A percentile compares a stretch with the other conserved stretches of the same genome.
These are phyloP conservation scores for Aphanocladium album DNA, from an alignment of 2,329 filamentous ascomycete genomes.

Conservation along the genomic window DNA sequence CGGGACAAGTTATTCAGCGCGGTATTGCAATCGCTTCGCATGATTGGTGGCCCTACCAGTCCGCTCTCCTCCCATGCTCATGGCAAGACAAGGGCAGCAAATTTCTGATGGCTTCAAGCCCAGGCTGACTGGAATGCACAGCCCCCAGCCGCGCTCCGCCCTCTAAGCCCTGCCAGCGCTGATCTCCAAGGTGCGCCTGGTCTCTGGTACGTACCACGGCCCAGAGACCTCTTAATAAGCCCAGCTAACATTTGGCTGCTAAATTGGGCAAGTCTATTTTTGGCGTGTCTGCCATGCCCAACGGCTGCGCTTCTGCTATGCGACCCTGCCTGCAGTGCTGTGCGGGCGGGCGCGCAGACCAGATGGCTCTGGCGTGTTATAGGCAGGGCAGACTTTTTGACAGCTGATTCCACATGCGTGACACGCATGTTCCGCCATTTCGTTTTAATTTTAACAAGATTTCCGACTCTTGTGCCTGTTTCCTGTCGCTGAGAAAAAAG, in stretches of 20 bases:
- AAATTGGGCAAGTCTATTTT: not conserved
- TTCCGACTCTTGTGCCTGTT: not conserved
- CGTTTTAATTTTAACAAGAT: not conserved
- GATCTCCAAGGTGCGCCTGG: not conserved
- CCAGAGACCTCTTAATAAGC: not conserved
- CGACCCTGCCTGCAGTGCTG: not conserved
- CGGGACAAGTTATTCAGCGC: not conserved
- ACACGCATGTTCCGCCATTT: not conserved
- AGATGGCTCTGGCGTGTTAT: not conserved
- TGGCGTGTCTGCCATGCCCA: not conserved
- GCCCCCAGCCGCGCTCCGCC: not conserved
- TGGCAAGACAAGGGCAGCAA: not conserved
- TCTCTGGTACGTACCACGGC: too few species aligned
- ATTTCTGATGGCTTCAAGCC: not conserved
- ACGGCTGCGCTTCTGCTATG: not conserved
- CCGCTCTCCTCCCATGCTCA: not conserved
- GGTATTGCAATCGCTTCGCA: not conserved
- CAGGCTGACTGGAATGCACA: not conserved
- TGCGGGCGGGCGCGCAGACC: not conserved
- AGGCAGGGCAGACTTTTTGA: conserved; percentile 1
- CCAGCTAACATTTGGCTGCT: too few species aligned
- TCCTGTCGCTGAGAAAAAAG: not conserved
- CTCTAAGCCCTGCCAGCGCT: not conserved
- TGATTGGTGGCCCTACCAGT: not conserved
- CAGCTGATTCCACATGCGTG: conserved; percentile 1